Percentiles rank a stretch among this genome's conserved stretches.
Conservation (phyloP, 75 land plant species). For the Gnetum montanum region DNA sequence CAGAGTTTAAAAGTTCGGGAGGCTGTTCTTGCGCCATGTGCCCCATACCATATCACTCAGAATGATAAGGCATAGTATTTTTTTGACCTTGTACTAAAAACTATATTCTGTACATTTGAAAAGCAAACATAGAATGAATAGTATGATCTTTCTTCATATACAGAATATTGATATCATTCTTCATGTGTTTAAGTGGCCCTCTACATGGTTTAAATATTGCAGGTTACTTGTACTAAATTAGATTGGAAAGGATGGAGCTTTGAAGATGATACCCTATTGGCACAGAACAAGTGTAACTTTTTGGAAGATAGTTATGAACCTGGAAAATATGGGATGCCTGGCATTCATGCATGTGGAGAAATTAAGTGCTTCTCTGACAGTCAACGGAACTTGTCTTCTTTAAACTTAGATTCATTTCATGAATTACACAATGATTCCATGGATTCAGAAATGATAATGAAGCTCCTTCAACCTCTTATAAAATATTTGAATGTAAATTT, state of each 20-base stretch:
- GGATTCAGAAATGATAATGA: too few species aligned
- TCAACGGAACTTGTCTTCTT: not conserved
- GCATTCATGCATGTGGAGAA: conserved; percentile 15
- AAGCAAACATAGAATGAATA: too few species aligned
- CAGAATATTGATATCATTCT: too few species aligned
- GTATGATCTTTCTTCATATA: too few species aligned
- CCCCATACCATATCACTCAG: conserved; percentile 6
- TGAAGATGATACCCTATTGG: conserved; percentile 2
- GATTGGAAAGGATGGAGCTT: conserved; percentile 49
- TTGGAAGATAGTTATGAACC: conserved; percentile 5
- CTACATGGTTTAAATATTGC: not conserved
- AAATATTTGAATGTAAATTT: too few species aligned
- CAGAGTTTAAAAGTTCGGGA: not conserved
- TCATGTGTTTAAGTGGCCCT: too few species aligned
- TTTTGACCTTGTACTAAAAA: not conserved
- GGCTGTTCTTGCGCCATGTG: not conserved
- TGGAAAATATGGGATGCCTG: conserved; percentile 1
- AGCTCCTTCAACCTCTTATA: too few species aligned
- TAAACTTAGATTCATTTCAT: conserved; percentile 7
- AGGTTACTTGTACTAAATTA: conserved; percentile 15
- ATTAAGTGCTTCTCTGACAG: not conserved
- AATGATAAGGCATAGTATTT: not conserved
- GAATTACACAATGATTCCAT: conserved; percentile 5
- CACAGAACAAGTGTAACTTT: not conserved
- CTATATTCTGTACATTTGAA: too few species aligned